Base-by-base conservation (phyloP, 345 rosid genomes). In the Boechera stricta region DNA sequence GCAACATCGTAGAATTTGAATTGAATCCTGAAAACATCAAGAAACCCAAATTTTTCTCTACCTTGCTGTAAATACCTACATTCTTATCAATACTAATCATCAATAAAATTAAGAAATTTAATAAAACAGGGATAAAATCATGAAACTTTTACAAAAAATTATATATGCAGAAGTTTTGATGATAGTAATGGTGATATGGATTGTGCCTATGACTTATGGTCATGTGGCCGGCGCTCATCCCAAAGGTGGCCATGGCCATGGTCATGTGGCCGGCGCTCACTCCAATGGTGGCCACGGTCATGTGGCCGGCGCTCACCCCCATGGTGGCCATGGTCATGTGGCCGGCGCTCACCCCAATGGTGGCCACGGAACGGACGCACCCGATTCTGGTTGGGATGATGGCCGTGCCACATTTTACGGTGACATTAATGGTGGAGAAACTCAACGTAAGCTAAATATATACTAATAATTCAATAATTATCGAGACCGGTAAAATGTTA, bases 1-100 rank as follows among this genome's bases (percentile, higher is more conserved):
- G 97, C 93, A 74, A 84, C 82, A 75, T 87, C 87, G 24, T 87
- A 84, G 66, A 91, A 91, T 75, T 89, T 92, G 79, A 91, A 73
- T 80, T 85, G 89, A 2, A 91, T 85, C 47, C 91, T 95, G n/a
- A 79, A 86, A 57, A 88, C 92, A 67, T 86, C 86, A 41, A 86
- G 72, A 6, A 61, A 62, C 33, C 38, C 38, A 52, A 5, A 53
- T 28, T 42, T 47, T 15, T 42, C 7, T 32, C 38, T 18, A 10
- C 39, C 11, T 32, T 0, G 1, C 42, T 65, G 41, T 68, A 52
- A 48, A 8, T 68, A 61, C 18, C 10, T n/a, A 21, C 3, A 32
- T 52, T 60, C 7, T 31, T 16, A 9, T 62, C 42, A 10, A 32
- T 64, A 48, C 44, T n/a, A 53, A 47, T 18, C 51, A 70, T 61